Base-by-base conservation (phyloP, 805 yeast species). In the Pichia paraexigua region DNA sequence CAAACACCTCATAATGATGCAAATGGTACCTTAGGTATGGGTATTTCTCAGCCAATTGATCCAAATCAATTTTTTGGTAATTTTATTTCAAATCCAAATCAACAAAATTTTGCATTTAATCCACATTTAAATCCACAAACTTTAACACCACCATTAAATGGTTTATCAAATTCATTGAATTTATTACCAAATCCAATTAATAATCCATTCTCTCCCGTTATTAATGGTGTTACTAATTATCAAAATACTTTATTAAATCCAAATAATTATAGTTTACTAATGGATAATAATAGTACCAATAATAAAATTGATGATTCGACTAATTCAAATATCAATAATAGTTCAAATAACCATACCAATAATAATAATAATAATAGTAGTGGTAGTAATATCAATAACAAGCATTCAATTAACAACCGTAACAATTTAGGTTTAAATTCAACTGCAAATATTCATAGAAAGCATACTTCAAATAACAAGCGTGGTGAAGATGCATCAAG, bases 401-500 rank as follows among this genome's bases (percentile, higher is more conserved):
- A 35, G 11, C 20, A 30, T 22, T 21, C 28, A 2, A 12, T 22
- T 5, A 41, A 39, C 22, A 41, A 45, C 28, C 48, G 51, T 40
- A 51, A 51, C 28, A 59, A 59, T 27, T 43, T 61, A 43, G 58
- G 66, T 15, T 52, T 63, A 49, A 54, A 57, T 41, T 56, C 68
- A 13, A 65, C 70, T 32, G 68, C 70, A 15, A 65, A 65, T 53
- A 60, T 66, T 45, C 71, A 67, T 49, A 58, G 71, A 55, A 66
- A 66, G 43, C 70, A 65, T 45, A 55, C 69, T 5, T 64, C 68
- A 17, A 63, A 61, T 45, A 65, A 61, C 48, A 60, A 65, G 48
- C 65, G 70, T 37, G 81, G 81, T 32, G 92, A 85, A 57, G 92
- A 85, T 62, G 86, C 87, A 2, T 70, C 87, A 7, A 80, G 79